Conservation (phyloP, 495 filamentous ascomycete species). For the Corynascus novoguineensis region DNA sequence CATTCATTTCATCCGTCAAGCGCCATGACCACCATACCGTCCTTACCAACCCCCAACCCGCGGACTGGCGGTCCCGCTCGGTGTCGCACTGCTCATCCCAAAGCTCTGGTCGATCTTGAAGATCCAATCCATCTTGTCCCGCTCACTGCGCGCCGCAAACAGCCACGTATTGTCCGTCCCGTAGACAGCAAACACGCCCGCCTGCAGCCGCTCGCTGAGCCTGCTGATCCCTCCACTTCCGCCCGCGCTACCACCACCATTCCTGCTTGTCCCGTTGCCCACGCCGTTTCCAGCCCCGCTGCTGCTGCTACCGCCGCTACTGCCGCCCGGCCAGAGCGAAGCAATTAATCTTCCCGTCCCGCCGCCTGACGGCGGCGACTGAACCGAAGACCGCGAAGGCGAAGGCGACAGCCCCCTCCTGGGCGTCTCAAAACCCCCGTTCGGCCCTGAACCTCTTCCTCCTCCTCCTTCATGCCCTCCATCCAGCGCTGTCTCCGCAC, state of each 20-base stretch:
- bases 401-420: not conserved
- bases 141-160: conserved; percentile 80
- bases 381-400: not conserved
- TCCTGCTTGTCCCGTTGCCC: not conserved
- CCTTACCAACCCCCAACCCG: not conserved
- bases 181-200: conserved; percentile 87
- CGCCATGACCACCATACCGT: not conserved
- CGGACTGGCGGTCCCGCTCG: conserved; percentile 12
- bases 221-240: conserved; percentile 30
- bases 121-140: conserved; percentile 94
- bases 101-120: conserved; percentile 63
- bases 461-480: not conserved
- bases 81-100: conserved; percentile 27
- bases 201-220: conserved; percentile 50
- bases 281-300: not conserved
- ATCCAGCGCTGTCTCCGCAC: too few species aligned
- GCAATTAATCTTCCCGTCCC: conserved; percentile 11
- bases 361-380: not conserved
- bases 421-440: not conserved
- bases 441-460: not conserved
- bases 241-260: conserved; percentile 1
- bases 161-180: conserved; percentile 90
- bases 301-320: not conserved
- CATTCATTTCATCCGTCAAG: not conserved
- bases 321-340: conserved; percentile 13